A percentile compares a stretch with the other conserved stretches of the same genome.
Conservation (phyloP, 345 rosid species). For the Garcia nutans region DNA sequence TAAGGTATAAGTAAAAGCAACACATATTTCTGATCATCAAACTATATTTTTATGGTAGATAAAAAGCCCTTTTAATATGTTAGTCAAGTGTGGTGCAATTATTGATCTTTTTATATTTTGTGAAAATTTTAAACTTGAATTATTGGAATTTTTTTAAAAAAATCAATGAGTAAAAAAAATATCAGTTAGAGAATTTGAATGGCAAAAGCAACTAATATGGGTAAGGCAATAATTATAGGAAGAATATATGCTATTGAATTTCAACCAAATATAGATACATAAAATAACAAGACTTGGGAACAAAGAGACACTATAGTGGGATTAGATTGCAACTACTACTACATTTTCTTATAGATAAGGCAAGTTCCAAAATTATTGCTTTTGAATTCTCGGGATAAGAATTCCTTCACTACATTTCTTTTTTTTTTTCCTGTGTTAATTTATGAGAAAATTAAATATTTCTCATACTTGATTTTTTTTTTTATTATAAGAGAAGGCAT, state of each 20-base stretch:
- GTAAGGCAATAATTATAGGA: background rate
- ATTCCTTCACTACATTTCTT: background rate
- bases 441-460: too few relatives aligned
- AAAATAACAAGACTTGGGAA: background rate
- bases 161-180: background rate
- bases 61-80: too few relatives aligned
- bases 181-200: background rate
- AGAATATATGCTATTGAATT: slow-evolving; percentile 15
- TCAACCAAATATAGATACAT: background rate
- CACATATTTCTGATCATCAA: too few relatives aligned
- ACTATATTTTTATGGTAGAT: too few relatives aligned
- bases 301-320: background rate
- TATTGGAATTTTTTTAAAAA: background rate
- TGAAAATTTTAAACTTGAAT: too few relatives aligned
- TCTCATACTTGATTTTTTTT: too few relatives aligned
- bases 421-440: too few relatives aligned
- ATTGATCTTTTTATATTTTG: too few relatives aligned
- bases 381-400: background rate
- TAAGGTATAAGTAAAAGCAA: too few relatives aligned
- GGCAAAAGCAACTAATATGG: background rate
- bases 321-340: slow-evolving; percentile 9
- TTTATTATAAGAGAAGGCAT: too few relatives aligned
- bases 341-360: background rate
- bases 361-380: slow-evolving; percentile 3
- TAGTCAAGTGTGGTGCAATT: too few relatives aligned